Percentiles rank a stretch among this genome's conserved stretches.
These are phyloP conservation scores for Beta vulgaris DNA, from an alignment of 148 eudicot genomes.

Conservation along the genomic window DNA sequence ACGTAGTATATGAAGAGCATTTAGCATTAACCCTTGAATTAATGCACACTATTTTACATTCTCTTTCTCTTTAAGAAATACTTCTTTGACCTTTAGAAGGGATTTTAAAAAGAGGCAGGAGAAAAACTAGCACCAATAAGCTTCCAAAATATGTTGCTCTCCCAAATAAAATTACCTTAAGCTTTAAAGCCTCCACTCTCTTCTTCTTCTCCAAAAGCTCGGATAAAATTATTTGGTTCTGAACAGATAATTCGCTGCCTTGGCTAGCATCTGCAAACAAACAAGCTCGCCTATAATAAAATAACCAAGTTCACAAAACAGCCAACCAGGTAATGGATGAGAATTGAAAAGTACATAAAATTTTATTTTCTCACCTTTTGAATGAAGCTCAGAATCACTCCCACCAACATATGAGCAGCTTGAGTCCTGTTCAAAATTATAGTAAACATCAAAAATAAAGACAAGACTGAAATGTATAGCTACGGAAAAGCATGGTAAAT, in stretches of 20 bases:
- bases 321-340: neutral
- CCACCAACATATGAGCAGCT: constrained; percentile 35
- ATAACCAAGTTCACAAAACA: neutral
- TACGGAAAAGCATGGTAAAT: constrained; percentile 13
- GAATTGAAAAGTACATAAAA: neutral
- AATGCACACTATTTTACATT: neutral
- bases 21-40: too few species aligned
- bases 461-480: constrained; percentile 6
- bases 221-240: constrained; percentile 42
- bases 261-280: constrained; percentile 42
- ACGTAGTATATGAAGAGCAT: too few species aligned
- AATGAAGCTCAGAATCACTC: constrained; percentile 30
- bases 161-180: constrained; percentile 49
- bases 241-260: constrained; percentile 35
- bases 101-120: neutral
- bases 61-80: neutral
- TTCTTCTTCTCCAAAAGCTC: constrained; percentile 57
- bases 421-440: constrained; percentile 43
- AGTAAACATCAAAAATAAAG: constrained; percentile 19
- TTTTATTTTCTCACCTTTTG: constrained; percentile 48
- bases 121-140: neutral
- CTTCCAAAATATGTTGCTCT: neutral
- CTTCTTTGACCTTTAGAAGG: neutral
- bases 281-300: neutral
- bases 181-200: constrained; percentile 54